phyloP scores from a whole-genome alignment of 192 early-diverging fungal genomes.

The Entophlyctis luteolus region DNA sequence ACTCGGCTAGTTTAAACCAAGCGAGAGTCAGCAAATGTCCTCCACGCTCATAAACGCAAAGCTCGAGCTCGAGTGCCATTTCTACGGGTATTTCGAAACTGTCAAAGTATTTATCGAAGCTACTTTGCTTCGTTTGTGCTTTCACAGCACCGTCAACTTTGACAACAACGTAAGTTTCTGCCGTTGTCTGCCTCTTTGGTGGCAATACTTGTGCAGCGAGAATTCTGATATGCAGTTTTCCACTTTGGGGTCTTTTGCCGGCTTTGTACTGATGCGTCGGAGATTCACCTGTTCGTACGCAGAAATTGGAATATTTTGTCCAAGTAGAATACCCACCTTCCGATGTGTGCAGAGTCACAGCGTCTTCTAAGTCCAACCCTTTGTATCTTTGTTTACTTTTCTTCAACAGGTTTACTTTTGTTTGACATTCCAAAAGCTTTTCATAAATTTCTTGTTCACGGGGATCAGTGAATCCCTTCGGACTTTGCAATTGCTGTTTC shows the following conservation, averaged over 20 bases:
- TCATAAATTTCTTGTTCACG: conserved; percentile 30
- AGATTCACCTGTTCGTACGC: no score
- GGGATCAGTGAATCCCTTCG: conserved; percentile 24
- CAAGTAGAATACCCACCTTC: no score
- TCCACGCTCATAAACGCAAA: conserved; percentile 82
- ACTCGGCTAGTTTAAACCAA: conserved; percentile 92
- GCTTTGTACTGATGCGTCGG: conserved; percentile 2
- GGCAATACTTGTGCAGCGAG: conserved; percentile 36
- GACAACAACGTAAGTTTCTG: conserved; percentile 72
- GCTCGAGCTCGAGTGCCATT: conserved; percentile 87
- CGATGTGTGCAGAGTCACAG: no score
- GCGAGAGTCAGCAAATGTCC: conserved; percentile 72
- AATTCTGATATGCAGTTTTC: conserved; percentile 36
- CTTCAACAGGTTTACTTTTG: conserved; percentile 8
- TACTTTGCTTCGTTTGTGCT: conserved; percentile 62
- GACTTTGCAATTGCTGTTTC: conserved; percentile 50
- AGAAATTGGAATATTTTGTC: no score
- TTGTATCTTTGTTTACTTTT: conserved; percentile 32
- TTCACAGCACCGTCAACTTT: conserved; percentile 80
- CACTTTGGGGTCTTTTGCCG: conserved; percentile 36
- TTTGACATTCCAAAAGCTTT: not conserved
- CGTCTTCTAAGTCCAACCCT: conserved; percentile 41
- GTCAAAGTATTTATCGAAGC: conserved; percentile 75
- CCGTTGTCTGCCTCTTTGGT: conserved; percentile 48
- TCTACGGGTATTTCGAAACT: conserved; percentile 85